Evolutionary conservation across 148 eudicot species (phyloP).

Genomic region (Nepenthes gracilis): DNA sequence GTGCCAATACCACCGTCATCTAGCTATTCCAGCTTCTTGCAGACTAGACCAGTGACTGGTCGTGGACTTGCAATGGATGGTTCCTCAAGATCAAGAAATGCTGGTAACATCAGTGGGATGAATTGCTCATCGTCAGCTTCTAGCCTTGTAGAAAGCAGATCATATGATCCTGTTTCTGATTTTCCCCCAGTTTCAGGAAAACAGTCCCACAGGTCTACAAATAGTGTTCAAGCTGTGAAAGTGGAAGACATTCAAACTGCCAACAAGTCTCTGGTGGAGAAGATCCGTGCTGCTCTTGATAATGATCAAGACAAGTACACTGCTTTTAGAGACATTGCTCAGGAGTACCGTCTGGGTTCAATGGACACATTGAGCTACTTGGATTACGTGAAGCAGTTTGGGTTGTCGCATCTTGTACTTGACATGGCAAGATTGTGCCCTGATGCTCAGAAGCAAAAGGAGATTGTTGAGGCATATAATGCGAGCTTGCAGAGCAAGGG

Average conservation of each 20-base stretch:
- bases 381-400: slow-evolving; percentile 60
- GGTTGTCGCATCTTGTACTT: slow-evolving; percentile 74
- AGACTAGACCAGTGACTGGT: slow-evolving; percentile 20
- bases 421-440: slow-evolving; percentile 83
- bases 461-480: slow-evolving; percentile 52
- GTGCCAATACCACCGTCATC: slow-evolving; percentile 9
- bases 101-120: slow-evolving; percentile 27
- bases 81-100: slow-evolving; percentile 28
- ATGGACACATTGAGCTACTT: slow-evolving; percentile 63
- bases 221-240: slow-evolving; percentile 23
- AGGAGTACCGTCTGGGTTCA: slow-evolving; percentile 69
- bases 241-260: slow-evolving; percentile 64
- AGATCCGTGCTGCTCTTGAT: slow-evolving; percentile 61
- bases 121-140: slow-evolving; percentile 73
- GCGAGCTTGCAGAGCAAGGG: slow-evolving; percentile 22
- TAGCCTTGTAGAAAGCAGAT: slow-evolving; percentile 30
- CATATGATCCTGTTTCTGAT: slow-evolving; percentile 43
- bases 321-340: slow-evolving; percentile 65
- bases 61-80: slow-evolving; percentile 18
- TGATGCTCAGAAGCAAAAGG: slow-evolving; percentile 63
- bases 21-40: slow-evolving; percentile 39
- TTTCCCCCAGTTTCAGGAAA: slow-evolving; percentile 81
- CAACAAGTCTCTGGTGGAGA: slow-evolving; percentile 88
- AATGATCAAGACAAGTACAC: slow-evolving; percentile 61
- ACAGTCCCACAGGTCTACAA: slow-evolving; percentile 27